phyloP scores from a whole-genome alignment of 1,284 basidiomycete species.

The Vanrija sp. region DNA sequence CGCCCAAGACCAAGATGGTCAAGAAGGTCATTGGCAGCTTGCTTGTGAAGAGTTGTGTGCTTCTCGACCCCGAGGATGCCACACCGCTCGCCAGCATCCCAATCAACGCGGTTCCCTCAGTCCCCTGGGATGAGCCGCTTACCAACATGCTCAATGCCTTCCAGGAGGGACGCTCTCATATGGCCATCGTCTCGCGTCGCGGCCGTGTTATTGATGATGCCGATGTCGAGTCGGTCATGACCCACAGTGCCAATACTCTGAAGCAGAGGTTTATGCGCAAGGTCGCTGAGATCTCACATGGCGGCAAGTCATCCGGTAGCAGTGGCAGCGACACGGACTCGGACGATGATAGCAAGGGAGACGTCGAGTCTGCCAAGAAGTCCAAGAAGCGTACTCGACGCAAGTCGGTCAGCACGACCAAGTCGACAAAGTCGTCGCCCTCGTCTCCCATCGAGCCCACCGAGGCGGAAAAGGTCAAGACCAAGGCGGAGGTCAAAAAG shows the following conservation, averaged over 20 bases:
- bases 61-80: constrained; percentile 83
- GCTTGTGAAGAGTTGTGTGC: constrained; percentile 76
- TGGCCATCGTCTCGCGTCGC: constrained; percentile 76
- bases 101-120: constrained; percentile 77
- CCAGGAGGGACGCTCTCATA: constrained; percentile 85
- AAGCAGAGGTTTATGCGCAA: constrained; percentile 35
- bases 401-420: constrained; percentile 1
- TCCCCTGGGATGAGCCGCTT: constrained; percentile 78
- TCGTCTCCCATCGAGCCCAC: constrained; percentile 25
- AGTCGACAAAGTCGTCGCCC: neutral
- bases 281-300: constrained; percentile 42
- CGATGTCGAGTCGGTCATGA: constrained; percentile 36
- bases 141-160: constrained; percentile 84
- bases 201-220: constrained; percentile 37
- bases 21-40: constrained; percentile 78
- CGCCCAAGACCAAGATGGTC: constrained; percentile 51
- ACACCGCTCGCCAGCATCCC: constrained; percentile 71
- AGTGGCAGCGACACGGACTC: constrained; percentile 58
- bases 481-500: constrained; percentile 13
- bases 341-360: constrained; percentile 16
- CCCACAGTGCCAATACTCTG: constrained; percentile 54
- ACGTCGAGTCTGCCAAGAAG: constrained; percentile 24
- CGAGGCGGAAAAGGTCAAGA: constrained; percentile 20
- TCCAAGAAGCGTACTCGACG: constrained; percentile 1
- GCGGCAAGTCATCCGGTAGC: neutral